Base-by-base conservation (phyloP, 2,329 filamentous ascomycete genomes). In the Sporothrix mexicana region DNA sequence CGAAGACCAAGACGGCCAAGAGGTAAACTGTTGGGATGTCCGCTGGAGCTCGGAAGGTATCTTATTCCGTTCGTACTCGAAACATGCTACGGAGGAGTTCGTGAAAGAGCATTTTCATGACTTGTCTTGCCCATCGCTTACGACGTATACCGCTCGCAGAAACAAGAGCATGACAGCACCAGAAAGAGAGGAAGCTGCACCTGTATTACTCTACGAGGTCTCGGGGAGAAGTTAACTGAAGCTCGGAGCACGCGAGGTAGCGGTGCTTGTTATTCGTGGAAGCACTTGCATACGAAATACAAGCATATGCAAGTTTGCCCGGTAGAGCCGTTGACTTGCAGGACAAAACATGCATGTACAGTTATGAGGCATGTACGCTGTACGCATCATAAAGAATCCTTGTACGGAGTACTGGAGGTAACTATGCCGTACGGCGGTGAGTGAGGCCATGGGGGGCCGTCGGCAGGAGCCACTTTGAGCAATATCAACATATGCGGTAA, bases 401-500 rank as follows among this genome's bases (percentile, higher is more conserved):
- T 2, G 59, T 64, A 64, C 59, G 7, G 30, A 20, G 6, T 45
- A 23, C 61, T 45, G 17, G 20, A 47, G 15, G 15, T 47, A 47
- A 17, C 15, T 47, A 10, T 9, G 41, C 61, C 41, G 61, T 41
- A 30, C 20, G 66, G 49, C 20, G 9, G 30, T 30, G 6, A 20
- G 49, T 51, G 15, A 8, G 13, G 53, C 41, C 13, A 41, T 30
- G 53, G 68, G 59, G 13, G 41, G 36, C 5, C 30, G 57, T n/a
- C 25, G 47, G 64, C 64, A 67, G 47, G 64, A 51, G 64, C 64
- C 20, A 67, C 64, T 45, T 51, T 36, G 45, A 51, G 45, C 64
- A 51, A n/a, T 67, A 51, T 51, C 45, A 51, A 30, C 12, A 7
- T 30, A 7, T 30, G 20, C 49, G 62, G 64, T 36, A 49, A 67